A percentile compares a stretch with the other conserved stretches of the same genome.
phyloP scores from a whole-genome alignment of 1,139 yeast genomes.

The Pneumocystis wakefieldiae region DNA sequence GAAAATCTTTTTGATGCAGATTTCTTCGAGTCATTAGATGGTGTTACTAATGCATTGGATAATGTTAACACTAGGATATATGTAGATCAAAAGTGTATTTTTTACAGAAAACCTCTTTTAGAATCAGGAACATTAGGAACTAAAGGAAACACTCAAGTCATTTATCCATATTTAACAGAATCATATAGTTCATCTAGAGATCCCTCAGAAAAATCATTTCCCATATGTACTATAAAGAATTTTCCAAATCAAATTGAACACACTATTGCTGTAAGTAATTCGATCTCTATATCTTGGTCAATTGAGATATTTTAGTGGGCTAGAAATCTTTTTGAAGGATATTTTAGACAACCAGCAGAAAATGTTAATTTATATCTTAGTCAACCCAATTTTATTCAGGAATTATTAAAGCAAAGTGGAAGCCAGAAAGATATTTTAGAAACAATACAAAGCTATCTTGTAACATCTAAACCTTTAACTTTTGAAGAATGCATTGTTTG shows the following conservation, averaged over 20 bases:
- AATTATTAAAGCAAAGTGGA: slow-evolving; percentile 76
- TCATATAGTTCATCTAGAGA: slow-evolving; percentile 92
- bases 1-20: slow-evolving; percentile 70
- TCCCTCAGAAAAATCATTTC: slow-evolving; percentile 96
- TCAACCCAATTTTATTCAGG: slow-evolving; percentile 86
- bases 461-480: slow-evolving; percentile 62
- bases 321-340: slow-evolving; percentile 86
- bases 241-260: slow-evolving; percentile 98
- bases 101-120: slow-evolving; percentile 74
- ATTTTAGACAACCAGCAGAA: slow-evolving; percentile 77
- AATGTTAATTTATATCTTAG: slow-evolving; percentile 80
- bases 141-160: slow-evolving; percentile 94
- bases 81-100: slow-evolving; percentile 92
- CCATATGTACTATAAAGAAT: slow-evolving; percentile 88
- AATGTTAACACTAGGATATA: slow-evolving; percentile 96
- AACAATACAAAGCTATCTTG: slow-evolving; percentile 55
- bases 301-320: slow-evolving; percentile 44
- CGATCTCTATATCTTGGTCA: not conserved
- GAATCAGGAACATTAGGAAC: slow-evolving; percentile 98
- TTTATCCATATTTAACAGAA: slow-evolving; percentile 83
- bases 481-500: slow-evolving; percentile 90
- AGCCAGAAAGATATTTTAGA: slow-evolving; percentile 80
- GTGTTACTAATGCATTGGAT: slow-evolving; percentile 92
- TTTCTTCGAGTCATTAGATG: slow-evolving; percentile 74
- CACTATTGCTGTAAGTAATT: slow-evolving; percentile 50